These are phyloP conservation scores for Theileria parva DNA, from an alignment of 169 alveolate genomes.

Conservation along the genomic window DNA sequence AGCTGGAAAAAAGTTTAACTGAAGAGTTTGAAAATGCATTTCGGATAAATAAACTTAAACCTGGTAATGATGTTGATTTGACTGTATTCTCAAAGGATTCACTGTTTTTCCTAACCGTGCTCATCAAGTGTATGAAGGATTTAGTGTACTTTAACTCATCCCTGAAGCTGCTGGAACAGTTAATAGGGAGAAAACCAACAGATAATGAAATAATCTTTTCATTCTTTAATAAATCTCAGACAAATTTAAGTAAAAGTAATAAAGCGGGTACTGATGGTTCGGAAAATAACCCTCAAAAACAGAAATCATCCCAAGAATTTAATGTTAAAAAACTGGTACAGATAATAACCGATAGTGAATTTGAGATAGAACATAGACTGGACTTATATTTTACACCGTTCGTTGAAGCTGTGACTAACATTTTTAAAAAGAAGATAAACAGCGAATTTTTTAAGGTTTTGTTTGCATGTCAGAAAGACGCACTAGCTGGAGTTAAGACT, in stretches of 20 bases:
- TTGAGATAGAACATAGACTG: not conserved
- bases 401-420: not conserved
- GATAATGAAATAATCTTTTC: constrained; percentile 37
- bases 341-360: not conserved
- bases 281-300: not conserved
- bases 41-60: not conserved
- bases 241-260: not conserved
- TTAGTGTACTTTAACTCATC: constrained; percentile 28
- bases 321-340: not conserved
- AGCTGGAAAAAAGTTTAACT: not conserved
- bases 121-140: constrained; percentile 52
- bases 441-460: not conserved
- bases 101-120: not conserved
- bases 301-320: not conserved
- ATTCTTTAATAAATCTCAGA: constrained; percentile 31
- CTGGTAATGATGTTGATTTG: constrained; percentile 1
- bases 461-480: not conserved
- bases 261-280: not conserved
- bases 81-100: constrained; percentile 2
- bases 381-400: constrained; percentile 3
- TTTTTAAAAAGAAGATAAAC: constrained; percentile 4
- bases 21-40: not conserved
- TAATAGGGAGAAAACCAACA: constrained; percentile 45
- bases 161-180: constrained; percentile 3
- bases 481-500: constrained; percentile 12